These are phyloP conservation scores for Hamamelis virginiana DNA, from an alignment of 164 flowering plant species.

Conservation along the genomic window DNA sequence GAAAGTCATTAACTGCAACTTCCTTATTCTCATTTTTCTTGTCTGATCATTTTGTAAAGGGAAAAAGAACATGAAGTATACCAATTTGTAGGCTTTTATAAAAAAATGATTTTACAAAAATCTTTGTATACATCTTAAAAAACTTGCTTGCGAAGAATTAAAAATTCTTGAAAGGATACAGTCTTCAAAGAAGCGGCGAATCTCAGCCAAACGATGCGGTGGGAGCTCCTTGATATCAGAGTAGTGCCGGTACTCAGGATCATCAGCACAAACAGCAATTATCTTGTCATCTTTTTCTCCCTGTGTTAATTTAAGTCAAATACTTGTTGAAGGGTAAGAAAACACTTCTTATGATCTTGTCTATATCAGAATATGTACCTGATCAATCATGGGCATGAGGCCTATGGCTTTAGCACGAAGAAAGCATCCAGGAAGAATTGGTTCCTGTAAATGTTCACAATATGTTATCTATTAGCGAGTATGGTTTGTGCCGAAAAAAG, in stretches of 20 bases:
- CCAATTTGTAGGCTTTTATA: neutral
- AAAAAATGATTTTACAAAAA: no score
- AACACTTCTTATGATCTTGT: neutral
- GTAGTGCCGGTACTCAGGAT: conserved; percentile 80
- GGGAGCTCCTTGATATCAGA: conserved; percentile 82
- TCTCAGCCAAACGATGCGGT: conserved; percentile 85
- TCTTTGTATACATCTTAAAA: neutral
- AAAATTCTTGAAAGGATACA: conserved; percentile 53
- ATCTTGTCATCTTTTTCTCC: conserved; percentile 92
- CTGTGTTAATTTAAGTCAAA: conserved; percentile 27
- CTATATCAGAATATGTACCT: conserved; percentile 29
- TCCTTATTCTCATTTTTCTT: conserved; percentile 91
- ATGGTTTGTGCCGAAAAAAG: neutral
- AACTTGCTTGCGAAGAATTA: neutral
- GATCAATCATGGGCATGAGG: conserved; percentile 91
- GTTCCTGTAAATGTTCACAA: conserved; percentile 48
- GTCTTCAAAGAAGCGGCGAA: conserved; percentile 83
- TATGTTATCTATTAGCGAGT: conserved; percentile 7
- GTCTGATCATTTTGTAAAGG: conserved; percentile 49
- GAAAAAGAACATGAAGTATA: conserved; percentile 2
- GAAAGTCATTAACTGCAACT: conserved; percentile 77
- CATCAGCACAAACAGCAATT: conserved; percentile 87
- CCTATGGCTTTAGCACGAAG: conserved; percentile 85
- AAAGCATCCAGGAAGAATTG: conserved; percentile 81
- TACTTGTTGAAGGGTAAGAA: conserved; percentile 1